Conservation (phyloP, 495 filamentous ascomycete species). For the Pseudevernia furfuracea region DNA sequence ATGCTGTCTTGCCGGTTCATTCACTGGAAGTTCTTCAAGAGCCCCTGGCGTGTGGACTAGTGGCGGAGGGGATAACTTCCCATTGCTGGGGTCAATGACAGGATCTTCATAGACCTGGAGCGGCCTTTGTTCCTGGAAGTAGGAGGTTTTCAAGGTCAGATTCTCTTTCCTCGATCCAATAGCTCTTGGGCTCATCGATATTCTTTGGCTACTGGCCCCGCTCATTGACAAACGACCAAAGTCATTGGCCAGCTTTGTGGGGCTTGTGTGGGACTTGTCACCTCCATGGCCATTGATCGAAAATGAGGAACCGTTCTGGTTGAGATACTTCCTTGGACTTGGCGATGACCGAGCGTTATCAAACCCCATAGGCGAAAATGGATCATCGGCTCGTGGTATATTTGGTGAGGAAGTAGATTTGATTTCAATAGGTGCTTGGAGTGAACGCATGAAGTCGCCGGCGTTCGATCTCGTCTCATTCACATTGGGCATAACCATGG, state of each 20-base stretch:
- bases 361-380: not conserved
- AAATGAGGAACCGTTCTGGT: not conserved
- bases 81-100: slow-evolving; percentile 19
- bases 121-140: slow-evolving; percentile 18
- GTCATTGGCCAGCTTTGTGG: slow-evolving; percentile 9
- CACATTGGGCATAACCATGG: slow-evolving; percentile 16
- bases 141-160: slow-evolving; percentile 1
- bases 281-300: slow-evolving; percentile 2
- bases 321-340: slow-evolving; percentile 8
- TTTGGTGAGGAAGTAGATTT: slow-evolving; percentile 4
- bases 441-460: not conserved
- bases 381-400: slow-evolving; percentile 1
- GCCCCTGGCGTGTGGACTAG: slow-evolving; percentile 18
- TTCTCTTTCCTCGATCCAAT: slow-evolving; percentile 22
- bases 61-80: slow-evolving; percentile 2
- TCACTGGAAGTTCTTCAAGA: slow-evolving; percentile 29
- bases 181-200: slow-evolving; percentile 24
- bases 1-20: slow-evolving; percentile 28
- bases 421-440: slow-evolving; percentile 4
- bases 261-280: slow-evolving; percentile 8
- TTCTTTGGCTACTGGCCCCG: slow-evolving; percentile 11
- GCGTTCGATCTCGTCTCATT: not conserved
- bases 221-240: slow-evolving; percentile 3
- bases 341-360: not conserved
- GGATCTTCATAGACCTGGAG: slow-evolving; percentile 42